Percentiles rank a stretch among this genome's conserved stretches.
These are phyloP conservation scores for Eucalyptus urophylla DNA, from an alignment of 345 rosid species.

Conservation along the genomic window DNA sequence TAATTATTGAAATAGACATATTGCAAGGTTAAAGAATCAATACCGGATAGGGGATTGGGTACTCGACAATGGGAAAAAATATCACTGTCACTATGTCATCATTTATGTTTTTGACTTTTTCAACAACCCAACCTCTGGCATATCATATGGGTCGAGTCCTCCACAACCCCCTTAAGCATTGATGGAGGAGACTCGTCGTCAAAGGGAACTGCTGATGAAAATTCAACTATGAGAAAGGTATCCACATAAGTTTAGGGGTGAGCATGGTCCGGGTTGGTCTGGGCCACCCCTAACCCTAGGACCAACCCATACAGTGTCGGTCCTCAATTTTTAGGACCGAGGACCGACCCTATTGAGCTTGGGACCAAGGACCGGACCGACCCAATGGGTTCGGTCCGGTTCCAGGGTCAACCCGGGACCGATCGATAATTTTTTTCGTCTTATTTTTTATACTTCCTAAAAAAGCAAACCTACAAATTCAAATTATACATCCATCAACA, in stretches of 20 bases:
- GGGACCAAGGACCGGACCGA: too few species aligned
- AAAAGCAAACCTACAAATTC: too few species aligned
- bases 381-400: too few species aligned
- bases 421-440: too few species aligned
- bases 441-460: too few species aligned
- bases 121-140: constrained; percentile 31
- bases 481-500: too few species aligned
- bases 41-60: constrained; percentile 73
- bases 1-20: background rate
- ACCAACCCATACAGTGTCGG: too few species aligned
- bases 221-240: constrained; percentile 81
- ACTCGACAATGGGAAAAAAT: constrained; percentile 55
- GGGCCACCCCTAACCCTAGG: too few species aligned
- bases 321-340: too few species aligned
- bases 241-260: constrained; percentile 91
- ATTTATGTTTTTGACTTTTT: constrained; percentile 39
- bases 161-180: constrained; percentile 41
- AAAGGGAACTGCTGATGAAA: constrained; percentile 61
- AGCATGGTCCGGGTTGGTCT: too few species aligned
- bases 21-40: background rate
- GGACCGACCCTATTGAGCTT: too few species aligned
- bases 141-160: constrained; percentile 30
- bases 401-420: too few species aligned
- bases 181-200: constrained; percentile 33
- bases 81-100: constrained; percentile 60